Conservation (phyloP, 2,329 filamentous ascomycete species). For the Colletotrichum sp. region DNA sequence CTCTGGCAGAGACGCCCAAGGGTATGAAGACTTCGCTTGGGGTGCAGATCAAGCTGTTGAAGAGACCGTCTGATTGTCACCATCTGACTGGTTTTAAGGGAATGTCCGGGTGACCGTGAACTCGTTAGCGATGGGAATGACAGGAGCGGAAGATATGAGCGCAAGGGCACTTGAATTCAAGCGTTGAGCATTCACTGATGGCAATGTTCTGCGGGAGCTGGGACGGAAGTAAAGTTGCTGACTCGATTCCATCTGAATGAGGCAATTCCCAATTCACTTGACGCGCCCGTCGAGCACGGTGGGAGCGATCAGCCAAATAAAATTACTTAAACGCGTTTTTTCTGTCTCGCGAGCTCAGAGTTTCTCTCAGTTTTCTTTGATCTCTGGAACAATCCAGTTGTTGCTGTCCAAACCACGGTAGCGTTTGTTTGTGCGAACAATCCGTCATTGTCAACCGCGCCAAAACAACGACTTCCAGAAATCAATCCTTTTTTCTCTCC, state of each 20-base stretch:
- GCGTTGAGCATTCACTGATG: neutral
- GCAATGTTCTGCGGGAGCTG: neutral
- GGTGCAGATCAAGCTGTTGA: neutral
- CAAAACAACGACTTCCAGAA: neutral
- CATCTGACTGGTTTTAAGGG: accelerated
- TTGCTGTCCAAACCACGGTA: accelerated
- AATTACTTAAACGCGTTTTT: neutral
- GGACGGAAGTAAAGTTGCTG: accelerated
- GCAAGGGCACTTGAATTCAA: accelerated
- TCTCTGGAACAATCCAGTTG: neutral
- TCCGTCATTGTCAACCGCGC: neutral
- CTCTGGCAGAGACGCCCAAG: neutral
- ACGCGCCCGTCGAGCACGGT: too few relatives aligned
- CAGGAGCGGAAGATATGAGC: neutral
- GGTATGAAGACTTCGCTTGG: neutral
- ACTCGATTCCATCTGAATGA: neutral
- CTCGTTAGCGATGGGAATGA: neutral
- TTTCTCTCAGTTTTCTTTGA: neutral
- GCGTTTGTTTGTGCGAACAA: neutral
- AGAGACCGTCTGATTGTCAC: neutral
- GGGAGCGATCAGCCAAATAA: neutral
- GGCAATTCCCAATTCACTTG: neutral
- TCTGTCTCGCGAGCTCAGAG: accelerated
- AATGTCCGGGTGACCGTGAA: neutral
- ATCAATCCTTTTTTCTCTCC: neutral